Evolutionary conservation across 2,329 filamentous ascomycete genomes (phyloP).

Genomic region (Hymenoscyphus repandus): DNA sequence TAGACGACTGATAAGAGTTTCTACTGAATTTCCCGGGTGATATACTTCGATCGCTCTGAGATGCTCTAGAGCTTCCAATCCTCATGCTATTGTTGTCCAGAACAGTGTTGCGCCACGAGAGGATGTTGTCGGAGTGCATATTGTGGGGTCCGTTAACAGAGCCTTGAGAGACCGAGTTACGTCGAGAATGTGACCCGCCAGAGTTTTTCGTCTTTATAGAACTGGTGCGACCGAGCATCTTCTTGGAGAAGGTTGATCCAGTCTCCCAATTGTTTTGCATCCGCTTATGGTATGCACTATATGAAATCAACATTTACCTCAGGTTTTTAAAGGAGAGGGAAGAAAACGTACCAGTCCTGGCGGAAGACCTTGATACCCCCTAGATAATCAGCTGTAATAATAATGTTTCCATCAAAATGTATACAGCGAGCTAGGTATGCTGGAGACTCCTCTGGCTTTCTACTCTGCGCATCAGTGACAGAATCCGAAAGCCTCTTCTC

Average conservation of each 20-base stretch:
- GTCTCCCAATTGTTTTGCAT: constrained; percentile 73
- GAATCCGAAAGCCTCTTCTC: constrained; percentile 26
- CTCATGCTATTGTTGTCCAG: constrained; percentile 35
- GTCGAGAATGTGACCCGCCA: constrained; percentile 36
- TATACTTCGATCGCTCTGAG: constrained; percentile 48
- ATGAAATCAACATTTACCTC: neutral
- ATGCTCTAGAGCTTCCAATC: constrained; percentile 35
- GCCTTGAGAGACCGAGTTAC: constrained; percentile 37
- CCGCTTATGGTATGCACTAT: constrained; percentile 77
- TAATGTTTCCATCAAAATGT: constrained; percentile 80
- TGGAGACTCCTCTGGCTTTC: constrained; percentile 61
- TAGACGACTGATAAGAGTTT: constrained; percentile 12
- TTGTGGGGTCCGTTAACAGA: constrained; percentile 26
- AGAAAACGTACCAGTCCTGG: constrained; percentile 54
- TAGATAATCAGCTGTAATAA: constrained; percentile 83
- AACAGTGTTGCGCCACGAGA: constrained; percentile 78
- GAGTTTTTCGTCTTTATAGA: constrained; percentile 44
- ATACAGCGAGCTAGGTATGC: constrained; percentile 70
- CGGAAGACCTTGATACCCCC: constrained; percentile 92
- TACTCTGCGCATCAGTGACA: constrained; percentile 30
- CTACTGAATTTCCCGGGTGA: constrained; percentile 43
- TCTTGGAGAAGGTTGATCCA: constrained; percentile 63
- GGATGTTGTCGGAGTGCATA: constrained; percentile 63
- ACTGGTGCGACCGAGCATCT: constrained; percentile 28
- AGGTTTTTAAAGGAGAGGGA: neutral